Evolutionary conservation across 1,284 basidiomycete genomes (phyloP).

Genomic region (Leucoagaricus sp.): DNA sequence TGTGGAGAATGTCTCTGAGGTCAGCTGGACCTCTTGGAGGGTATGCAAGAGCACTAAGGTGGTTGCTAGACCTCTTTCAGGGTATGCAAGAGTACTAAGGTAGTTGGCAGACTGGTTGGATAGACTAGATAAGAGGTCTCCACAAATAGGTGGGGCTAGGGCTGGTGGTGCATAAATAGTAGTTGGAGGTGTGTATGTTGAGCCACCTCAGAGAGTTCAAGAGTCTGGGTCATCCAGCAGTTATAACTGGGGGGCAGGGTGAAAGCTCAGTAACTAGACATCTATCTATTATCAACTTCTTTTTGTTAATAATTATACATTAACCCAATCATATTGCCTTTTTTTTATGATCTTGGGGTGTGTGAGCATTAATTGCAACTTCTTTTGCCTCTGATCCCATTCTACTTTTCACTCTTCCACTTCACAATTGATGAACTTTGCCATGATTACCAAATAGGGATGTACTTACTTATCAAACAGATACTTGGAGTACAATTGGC

Average conservation of each 20-base stretch:
- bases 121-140: constrained; percentile 26
- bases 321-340: too few relatives aligned
- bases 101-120: constrained; percentile 41
- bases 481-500: background rate
- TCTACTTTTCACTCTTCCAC: background rate
- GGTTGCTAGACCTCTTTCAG: constrained; percentile 37
- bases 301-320: background rate
- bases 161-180: constrained; percentile 28
- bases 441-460: background rate
- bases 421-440: background rate
- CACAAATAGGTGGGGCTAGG: constrained; percentile 22
- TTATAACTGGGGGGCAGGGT: constrained; percentile 50
- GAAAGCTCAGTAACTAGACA: constrained; percentile 34
- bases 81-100: constrained; percentile 34
- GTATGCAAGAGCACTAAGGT: constrained; percentile 36
- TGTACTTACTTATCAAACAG: background rate
- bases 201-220: constrained; percentile 33
- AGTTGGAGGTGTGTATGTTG: constrained; percentile 38
- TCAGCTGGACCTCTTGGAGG: constrained; percentile 33
- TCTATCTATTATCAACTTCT: background rate
- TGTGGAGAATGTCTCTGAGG: constrained; percentile 42
- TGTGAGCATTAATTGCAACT: too few relatives aligned
- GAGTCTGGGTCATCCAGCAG: constrained; percentile 28
- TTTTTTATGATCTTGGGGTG: too few relatives aligned
- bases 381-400: too few relatives aligned